Evolutionary conservation across 306 rosid species (phyloP).

Genomic region (Cicer judaicum): DNA sequence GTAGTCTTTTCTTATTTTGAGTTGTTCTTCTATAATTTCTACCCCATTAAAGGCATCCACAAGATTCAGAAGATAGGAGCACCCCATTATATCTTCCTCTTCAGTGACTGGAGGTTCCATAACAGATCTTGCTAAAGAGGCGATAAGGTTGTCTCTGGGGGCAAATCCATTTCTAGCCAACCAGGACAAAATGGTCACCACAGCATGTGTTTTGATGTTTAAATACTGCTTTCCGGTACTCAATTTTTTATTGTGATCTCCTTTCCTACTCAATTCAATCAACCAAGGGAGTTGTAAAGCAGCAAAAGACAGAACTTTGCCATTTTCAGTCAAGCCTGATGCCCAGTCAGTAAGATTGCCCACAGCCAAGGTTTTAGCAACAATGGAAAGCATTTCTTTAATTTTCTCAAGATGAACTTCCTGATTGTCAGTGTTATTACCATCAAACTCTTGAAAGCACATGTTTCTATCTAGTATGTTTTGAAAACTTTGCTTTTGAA

Average conservation of each 20-base stretch:
- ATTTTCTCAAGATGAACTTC: constrained; percentile 62
- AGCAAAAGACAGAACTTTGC: constrained; percentile 80
- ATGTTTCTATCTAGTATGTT: constrained; percentile 55
- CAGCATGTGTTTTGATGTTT: constrained; percentile 69
- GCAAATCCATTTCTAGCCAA: constrained; percentile 87
- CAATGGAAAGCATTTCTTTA: constrained; percentile 56
- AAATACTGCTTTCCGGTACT: constrained; percentile 61
- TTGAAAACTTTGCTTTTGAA: constrained; percentile 53
- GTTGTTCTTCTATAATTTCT: constrained; percentile 90
- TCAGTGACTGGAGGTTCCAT: constrained; percentile 78
- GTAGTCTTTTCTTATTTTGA: constrained; percentile 79
- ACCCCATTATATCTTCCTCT: constrained; percentile 75
- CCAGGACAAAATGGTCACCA: constrained; percentile 86
- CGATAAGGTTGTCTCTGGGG: constrained; percentile 76
- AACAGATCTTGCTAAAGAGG: constrained; percentile 79
- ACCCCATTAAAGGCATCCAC: constrained; percentile 87
- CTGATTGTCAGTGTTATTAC: constrained; percentile 56
- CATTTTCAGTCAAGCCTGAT: constrained; percentile 75
- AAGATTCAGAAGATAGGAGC: constrained; percentile 87
- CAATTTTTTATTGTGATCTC: constrained; percentile 54
- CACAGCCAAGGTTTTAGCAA: constrained; percentile 71
- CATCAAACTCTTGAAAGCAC: constrained; percentile 51
- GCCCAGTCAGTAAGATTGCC: constrained; percentile 75
- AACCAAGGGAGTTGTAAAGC: constrained; percentile 88
- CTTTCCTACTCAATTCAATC: constrained; percentile 73